Evolutionary conservation across 257 asterid species (phyloP).

Genomic region (Fraxinus americana): DNA sequence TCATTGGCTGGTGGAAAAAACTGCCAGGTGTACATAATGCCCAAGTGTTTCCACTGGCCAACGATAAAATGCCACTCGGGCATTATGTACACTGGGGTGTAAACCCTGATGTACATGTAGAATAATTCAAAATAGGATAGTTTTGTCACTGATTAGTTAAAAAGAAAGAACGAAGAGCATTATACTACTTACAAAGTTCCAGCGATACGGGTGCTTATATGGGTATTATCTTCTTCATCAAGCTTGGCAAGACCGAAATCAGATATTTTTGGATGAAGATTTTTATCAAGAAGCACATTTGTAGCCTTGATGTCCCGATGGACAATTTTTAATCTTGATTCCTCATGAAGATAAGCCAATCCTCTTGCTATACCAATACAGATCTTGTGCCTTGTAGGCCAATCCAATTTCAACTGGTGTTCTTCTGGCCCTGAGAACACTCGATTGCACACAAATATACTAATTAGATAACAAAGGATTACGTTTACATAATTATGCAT

Average conservation of each 20-base stretch:
- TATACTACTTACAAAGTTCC: conserved; percentile 54
- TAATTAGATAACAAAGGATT: neutral
- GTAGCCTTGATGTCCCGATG: conserved; percentile 68
- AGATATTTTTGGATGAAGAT: conserved; percentile 52
- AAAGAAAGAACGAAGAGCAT: neutral
- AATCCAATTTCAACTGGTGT: conserved; percentile 46
- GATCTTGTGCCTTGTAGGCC: conserved; percentile 58
- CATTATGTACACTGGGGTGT: no score
- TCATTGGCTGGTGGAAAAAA: no score
- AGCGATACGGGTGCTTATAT: conserved; percentile 62
- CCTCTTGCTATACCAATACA: conserved; percentile 63
- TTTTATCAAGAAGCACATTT: conserved; percentile 55
- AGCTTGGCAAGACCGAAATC: conserved; percentile 68
- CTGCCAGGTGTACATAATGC: no score
- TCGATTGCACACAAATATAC: conserved; percentile 2
- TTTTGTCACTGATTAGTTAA: no score
- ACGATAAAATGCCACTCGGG: no score
- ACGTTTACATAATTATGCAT: neutral
- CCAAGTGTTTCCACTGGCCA: no score
- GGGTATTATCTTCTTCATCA: conserved; percentile 61
- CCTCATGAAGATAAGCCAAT: conserved; percentile 63
- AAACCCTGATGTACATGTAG: no score
- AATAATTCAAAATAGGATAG: no score
- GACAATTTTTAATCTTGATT: conserved; percentile 55
- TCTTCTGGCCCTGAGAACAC: conserved; percentile 46